A percentile compares a stretch with the other conserved stretches of the same genome.
These are phyloP conservation scores for Rickenella mellea DNA, from an alignment of 768 basidiomycete genomes.

Conservation along the genomic window DNA sequence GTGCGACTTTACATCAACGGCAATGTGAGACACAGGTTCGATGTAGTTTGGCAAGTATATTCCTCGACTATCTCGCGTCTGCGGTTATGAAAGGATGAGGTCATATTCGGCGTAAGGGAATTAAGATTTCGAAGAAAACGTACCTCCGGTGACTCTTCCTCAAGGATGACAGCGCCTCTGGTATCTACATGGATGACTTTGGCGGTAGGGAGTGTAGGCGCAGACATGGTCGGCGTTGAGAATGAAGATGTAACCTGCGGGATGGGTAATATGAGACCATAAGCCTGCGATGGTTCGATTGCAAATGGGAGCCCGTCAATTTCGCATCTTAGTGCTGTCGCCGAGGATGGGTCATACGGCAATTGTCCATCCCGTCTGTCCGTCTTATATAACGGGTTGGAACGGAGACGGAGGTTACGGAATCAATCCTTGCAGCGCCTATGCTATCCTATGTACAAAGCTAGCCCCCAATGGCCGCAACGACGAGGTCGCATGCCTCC, in stretches of 20 bases:
- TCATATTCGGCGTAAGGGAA: slow-evolving; percentile 4
- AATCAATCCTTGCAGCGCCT: background rate
- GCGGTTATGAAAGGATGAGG: slow-evolving; percentile 8
- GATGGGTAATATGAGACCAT: too few species aligned
- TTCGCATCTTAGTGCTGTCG: too few species aligned
- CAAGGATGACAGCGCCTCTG: slow-evolving; percentile 84
- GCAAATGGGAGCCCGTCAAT: too few species aligned
- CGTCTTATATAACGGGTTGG: background rate
- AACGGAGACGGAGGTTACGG: background rate
- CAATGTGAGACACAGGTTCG: slow-evolving; percentile 95
- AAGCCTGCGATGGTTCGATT: too few species aligned
- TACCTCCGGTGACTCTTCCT: slow-evolving; percentile 92
- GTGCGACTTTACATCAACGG: slow-evolving; percentile 68
- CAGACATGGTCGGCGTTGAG: slow-evolving; percentile 23
- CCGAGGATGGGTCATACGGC: too few species aligned
- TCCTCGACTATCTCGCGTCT: slow-evolving; percentile 91
- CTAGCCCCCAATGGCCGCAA: slow-evolving; percentile 83
- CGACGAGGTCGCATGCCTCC: slow-evolving; percentile 76
- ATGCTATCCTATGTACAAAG: too few species aligned
- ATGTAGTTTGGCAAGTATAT: slow-evolving; percentile 98
- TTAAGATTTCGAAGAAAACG: slow-evolving; percentile 16
- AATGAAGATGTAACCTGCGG: too few species aligned
- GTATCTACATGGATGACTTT: slow-evolving; percentile 93
- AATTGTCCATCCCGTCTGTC: too few species aligned
- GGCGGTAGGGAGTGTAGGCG: slow-evolving; percentile 66